Conservation (phyloP, 495 filamentous ascomycete species). For the Aspergillus affinis region DNA sequence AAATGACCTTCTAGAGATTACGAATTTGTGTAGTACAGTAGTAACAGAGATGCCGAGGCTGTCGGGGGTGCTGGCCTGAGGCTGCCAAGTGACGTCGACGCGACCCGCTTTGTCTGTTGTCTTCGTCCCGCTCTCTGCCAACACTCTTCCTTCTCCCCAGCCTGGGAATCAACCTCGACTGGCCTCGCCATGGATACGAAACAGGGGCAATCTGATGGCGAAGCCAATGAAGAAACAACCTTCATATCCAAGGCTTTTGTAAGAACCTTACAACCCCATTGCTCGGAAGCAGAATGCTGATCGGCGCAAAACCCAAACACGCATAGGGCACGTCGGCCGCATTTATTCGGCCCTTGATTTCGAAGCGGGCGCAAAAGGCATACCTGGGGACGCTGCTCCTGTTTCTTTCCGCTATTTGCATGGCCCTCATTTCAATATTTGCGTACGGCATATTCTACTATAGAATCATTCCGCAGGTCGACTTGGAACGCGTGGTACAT, state of each 20-base stretch:
- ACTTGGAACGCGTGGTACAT: conserved; percentile 66
- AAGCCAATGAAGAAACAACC: not conserved
- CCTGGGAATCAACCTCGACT: not conserved
- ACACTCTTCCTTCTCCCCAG: not conserved
- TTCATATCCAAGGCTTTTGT: conserved; percentile 13
- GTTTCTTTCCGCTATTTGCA: conserved; percentile 51
- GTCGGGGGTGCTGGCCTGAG: not conserved
- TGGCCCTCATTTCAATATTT: conserved; percentile 62
- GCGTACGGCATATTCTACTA: conserved; percentile 80
- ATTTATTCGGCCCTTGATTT: conserved; percentile 52
- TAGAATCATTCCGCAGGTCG: conserved; percentile 73
- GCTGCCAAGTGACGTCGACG: conserved; percentile 16
- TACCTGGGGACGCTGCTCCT: conserved; percentile 73
- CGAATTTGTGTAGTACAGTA: too few species aligned
- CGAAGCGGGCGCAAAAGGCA: conserved; percentile 64
- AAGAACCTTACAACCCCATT: not conserved
- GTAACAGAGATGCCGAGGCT: not conserved
- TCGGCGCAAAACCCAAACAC: not conserved
- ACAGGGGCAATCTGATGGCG: not conserved
- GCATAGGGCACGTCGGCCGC: conserved; percentile 32
- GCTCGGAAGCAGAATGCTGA: not conserved
- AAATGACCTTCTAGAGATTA: not conserved
- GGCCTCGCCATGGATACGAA: not conserved
- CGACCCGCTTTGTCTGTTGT: not conserved
- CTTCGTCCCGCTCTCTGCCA: not conserved